These are phyloP conservation scores for Epicoccum nigrum DNA, from an alignment of 2,329 filamentous ascomycete species.

Conservation along the genomic window DNA sequence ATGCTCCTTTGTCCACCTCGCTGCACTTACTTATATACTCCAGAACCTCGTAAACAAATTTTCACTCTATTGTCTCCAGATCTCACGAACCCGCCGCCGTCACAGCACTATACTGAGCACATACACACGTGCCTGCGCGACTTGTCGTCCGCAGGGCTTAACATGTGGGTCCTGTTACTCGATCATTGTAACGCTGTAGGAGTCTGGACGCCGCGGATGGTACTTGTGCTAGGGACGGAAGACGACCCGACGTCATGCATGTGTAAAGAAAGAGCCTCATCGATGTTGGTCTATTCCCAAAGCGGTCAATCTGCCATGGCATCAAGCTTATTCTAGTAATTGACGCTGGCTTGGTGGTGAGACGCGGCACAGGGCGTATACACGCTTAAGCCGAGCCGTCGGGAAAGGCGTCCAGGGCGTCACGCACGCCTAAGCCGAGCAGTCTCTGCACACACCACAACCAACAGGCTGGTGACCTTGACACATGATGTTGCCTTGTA, in stretches of 20 bases:
- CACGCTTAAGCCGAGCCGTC: not conserved
- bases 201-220: conserved; percentile 9
- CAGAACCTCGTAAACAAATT: conserved; percentile 5
- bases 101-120: not conserved
- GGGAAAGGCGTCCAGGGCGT: conserved; percentile 6
- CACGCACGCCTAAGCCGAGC: conserved; percentile 6
- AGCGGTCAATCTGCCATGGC: conserved; percentile 14
- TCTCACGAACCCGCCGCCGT: conserved; percentile 17
- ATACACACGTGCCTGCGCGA: conserved; percentile 4
- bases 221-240: not conserved
- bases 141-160: not conserved
- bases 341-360: conserved; percentile 9
- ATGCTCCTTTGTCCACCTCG: not conserved
- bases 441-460: conserved; percentile 17
- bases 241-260: conserved; percentile 12
- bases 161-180: conserved; percentile 8
- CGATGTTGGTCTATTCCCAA: not conserved
- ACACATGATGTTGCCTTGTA: conserved; percentile 31
- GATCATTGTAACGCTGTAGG: conserved; percentile 11
- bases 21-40: conserved; percentile 9
- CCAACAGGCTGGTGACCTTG: conserved; percentile 15
- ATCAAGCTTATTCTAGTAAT: conserved; percentile 6
- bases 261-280: conserved; percentile 12
- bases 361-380: conserved; percentile 2
- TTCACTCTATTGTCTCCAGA: conserved; percentile 8